These are phyloP conservation scores for Phtheirospermum japonicum DNA, from an alignment of 257 asterid genomes.

Conservation along the genomic window DNA sequence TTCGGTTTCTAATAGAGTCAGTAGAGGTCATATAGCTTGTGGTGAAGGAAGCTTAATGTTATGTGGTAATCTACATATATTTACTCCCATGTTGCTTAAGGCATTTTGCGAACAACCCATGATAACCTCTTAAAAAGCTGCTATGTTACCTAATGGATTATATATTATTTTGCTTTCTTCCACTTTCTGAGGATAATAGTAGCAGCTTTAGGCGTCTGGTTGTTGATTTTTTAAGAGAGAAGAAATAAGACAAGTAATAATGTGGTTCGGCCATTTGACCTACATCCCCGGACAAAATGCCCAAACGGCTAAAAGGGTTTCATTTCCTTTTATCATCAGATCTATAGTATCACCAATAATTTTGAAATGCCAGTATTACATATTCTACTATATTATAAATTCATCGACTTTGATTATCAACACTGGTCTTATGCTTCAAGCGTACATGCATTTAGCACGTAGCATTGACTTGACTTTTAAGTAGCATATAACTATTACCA, in stretches of 20 bases:
- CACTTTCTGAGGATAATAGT: constrained; percentile 1
- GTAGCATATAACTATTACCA: constrained; percentile 7
- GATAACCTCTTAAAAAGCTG: not conserved
- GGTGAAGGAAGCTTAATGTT: constrained; percentile 4
- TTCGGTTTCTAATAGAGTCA: not conserved
- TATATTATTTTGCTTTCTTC: not conserved
- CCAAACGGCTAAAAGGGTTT: too few relatives aligned
- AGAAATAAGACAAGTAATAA: too few relatives aligned
- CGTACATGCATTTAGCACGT: not conserved
- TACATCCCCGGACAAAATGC: too few relatives aligned
- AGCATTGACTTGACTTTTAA: not conserved
- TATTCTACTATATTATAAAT: too few relatives aligned
- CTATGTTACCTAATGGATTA: not conserved
- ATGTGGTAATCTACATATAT: not conserved
- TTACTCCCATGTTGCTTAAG: too few relatives aligned
- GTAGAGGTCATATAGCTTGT: constrained; percentile 3
- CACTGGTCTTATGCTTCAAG: not conserved
- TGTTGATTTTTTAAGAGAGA: too few relatives aligned
- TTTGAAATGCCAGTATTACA: too few relatives aligned
- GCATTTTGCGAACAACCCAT: too few relatives aligned
- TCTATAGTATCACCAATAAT: too few relatives aligned
- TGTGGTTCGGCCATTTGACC: too few relatives aligned
- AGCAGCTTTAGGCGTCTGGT: constrained; percentile 3
- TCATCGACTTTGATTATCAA: too few relatives aligned
- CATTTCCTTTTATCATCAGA: too few relatives aligned